A percentile compares a stretch with the other conserved stretches of the same genome.
These are phyloP conservation scores for Aphanocladium album DNA, from an alignment of 2,329 filamentous ascomycete species.

Conservation along the genomic window DNA sequence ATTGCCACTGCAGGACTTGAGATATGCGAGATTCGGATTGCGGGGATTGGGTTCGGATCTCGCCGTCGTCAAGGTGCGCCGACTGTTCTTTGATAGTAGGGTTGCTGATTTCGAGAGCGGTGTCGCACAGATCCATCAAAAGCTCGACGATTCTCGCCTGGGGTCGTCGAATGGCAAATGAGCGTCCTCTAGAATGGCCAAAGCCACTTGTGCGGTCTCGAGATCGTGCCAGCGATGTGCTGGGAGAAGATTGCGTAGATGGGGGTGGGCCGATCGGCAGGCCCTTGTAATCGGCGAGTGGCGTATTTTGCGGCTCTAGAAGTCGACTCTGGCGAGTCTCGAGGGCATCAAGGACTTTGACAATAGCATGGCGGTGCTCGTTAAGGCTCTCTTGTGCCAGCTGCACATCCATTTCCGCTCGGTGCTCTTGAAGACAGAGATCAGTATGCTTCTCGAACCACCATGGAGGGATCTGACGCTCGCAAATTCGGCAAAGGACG, in stretches of 20 bases:
- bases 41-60: slow-evolving; percentile 88
- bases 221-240: slow-evolving; percentile 65
- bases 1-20: slow-evolving; percentile 95
- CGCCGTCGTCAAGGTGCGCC: slow-evolving; percentile 52
- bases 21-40: slow-evolving; percentile 93
- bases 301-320: slow-evolving; percentile 50
- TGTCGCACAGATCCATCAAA: slow-evolving; percentile 91
- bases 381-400: slow-evolving; percentile 87
- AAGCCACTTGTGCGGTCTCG: slow-evolving; percentile 70
- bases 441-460: slow-evolving; percentile 99
- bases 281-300: slow-evolving; percentile 79
- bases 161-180: slow-evolving; percentile 86
- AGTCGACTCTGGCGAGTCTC: slow-evolving; percentile 65
- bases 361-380: slow-evolving; percentile 90
- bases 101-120: slow-evolving; percentile 88
- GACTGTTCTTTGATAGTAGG: slow-evolving; percentile 85
- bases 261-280: slow-evolving; percentile 74
- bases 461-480: slow-evolving; percentile 95
- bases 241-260: slow-evolving; percentile 66
- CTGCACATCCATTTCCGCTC: slow-evolving; percentile 96
- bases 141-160: slow-evolving; percentile 92
- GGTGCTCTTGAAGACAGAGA: slow-evolving; percentile 89
- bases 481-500: slow-evolving; percentile 92
- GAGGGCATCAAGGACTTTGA: slow-evolving; percentile 88
- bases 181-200: slow-evolving; percentile 75